Evolutionary conservation across 176 grass and related monocot genomes (phyloP).

Genomic region (Hordeum vulgare): MorexV3_pseudomolecules_assembly NC_058521.1:575114804-575115303

Average conservation of each 20-base stretch:
- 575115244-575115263: background rate
- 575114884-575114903: conserved; percentile 27
- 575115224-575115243: background rate
- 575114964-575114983: background rate
- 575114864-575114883: conserved; percentile 31
- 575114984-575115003: background rate
- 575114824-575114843: conserved; percentile 12
- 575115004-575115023: background rate
- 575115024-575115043: background rate
- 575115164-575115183: background rate
- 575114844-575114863: background rate
- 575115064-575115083: background rate
- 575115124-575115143: background rate
- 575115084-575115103: background rate
- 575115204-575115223: background rate
- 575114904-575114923: background rate
- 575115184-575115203: no score
- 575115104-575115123: background rate
- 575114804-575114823: background rate
- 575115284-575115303: background rate
- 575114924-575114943: conserved; percentile 13
- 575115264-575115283: background rate
- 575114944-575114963: background rate
- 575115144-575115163: background rate
- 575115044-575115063: background rate